Percentiles rank a stretch among this genome's conserved stretches.
Conservation (phyloP, 2,329 filamentous ascomycete genomes). For the Ilyonectria sp. region DNA sequence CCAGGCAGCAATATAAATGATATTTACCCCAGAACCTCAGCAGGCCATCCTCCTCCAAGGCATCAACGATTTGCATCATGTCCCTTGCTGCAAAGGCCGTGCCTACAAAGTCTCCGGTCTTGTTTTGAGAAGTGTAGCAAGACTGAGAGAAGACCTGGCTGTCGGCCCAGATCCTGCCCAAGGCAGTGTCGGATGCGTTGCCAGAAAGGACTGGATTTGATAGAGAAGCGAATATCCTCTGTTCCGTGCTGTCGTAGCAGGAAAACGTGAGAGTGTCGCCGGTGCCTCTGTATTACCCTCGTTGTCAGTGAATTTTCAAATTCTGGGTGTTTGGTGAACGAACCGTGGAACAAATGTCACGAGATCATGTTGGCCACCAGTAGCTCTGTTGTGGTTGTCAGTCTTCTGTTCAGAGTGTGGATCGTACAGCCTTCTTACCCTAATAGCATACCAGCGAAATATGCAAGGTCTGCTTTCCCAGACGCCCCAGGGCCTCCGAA, state of each 20-base stretch:
- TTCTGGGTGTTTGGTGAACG: neutral
- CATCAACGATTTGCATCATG: slow-evolving; percentile 61
- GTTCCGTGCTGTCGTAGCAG: slow-evolving; percentile 35
- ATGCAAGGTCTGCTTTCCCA: slow-evolving; percentile 17
- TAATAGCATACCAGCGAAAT: slow-evolving; percentile 19
- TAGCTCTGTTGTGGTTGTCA: slow-evolving; percentile 20
- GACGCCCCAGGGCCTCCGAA: slow-evolving; percentile 46
- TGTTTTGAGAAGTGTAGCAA: slow-evolving; percentile 42
- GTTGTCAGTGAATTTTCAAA: neutral
- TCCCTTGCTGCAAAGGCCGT: slow-evolving; percentile 62
- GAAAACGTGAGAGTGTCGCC: slow-evolving; percentile 46
- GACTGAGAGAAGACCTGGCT: slow-evolving; percentile 36
- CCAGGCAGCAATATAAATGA: neutral
- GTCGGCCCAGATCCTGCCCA: slow-evolving; percentile 44
- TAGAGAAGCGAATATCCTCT: neutral
- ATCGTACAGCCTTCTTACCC: slow-evolving; percentile 13
- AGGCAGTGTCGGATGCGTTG: slow-evolving; percentile 40
- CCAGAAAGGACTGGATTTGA: slow-evolving; percentile 15
- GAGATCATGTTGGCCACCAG: slow-evolving; percentile 47
- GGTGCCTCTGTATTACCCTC: slow-evolving; percentile 40
- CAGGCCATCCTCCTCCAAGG: slow-evolving; percentile 56
- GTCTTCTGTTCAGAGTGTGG: neutral
- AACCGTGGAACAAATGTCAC: slow-evolving; percentile 48
- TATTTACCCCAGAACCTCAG: slow-evolving; percentile 57
- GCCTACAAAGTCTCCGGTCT: slow-evolving; percentile 56